These are phyloP conservation scores for Coprinopsis strossmayeri DNA, from an alignment of 768 basidiomycete species.

Conservation along the genomic window DNA sequence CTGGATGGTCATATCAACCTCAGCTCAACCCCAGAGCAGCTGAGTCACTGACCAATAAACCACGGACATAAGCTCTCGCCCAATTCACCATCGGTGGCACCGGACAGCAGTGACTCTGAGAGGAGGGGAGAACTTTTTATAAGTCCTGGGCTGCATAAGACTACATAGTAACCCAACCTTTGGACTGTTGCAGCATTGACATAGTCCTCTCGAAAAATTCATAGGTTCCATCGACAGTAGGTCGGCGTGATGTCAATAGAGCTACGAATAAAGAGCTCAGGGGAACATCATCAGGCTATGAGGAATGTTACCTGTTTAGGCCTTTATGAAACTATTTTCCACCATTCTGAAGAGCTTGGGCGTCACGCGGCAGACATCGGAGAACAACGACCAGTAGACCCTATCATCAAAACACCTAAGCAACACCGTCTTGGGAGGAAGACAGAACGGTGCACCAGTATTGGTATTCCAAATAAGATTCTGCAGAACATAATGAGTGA, in stretches of 20 bases:
- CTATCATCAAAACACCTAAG: slow-evolving; percentile 13
- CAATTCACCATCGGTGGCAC: not conserved
- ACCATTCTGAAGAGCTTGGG: not conserved
- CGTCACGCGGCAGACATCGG: slow-evolving; percentile 7
- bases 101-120: not conserved
- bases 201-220: not conserved
- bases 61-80: not conserved
- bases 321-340: not conserved
- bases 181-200: not conserved
- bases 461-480: slow-evolving; percentile 29
- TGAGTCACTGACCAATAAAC: not conserved
- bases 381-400: slow-evolving; percentile 30
- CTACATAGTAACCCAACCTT: not conserved
- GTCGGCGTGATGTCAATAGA: not conserved
- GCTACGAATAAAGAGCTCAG: not conserved
- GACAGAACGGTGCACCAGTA: slow-evolving; percentile 26
- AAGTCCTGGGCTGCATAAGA: not conserved
- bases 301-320: not conserved
- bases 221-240: not conserved
- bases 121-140: not conserved
- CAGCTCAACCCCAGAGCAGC: not conserved
- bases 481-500: slow-evolving; percentile 15
- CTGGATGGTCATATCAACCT: not conserved
- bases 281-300: not conserved
- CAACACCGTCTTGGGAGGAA: not conserved